Evolutionary conservation across 176 grass and related monocot species (phyloP), one percentile per base, ranked within the genome.

Genomic region (Cenchrus fungigraminus): DNA sequence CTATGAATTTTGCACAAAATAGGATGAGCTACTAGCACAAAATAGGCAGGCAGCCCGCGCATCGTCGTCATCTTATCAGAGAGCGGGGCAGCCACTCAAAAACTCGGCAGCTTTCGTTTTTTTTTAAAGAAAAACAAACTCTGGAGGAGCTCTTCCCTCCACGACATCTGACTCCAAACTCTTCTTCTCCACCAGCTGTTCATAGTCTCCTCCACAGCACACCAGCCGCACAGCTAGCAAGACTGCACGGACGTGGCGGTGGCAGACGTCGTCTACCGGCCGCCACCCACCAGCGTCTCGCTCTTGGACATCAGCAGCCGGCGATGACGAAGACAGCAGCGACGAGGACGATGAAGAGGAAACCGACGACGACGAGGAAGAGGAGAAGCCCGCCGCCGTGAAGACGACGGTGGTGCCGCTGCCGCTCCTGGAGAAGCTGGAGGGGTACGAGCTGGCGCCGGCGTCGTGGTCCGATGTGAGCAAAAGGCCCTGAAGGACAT

Each of bases 381-480:
- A 71, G 0, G 22, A 80, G 3, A 19, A 66, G 61, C 25, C 22
- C n/a, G 70, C 25, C 6, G 28, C 29, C 9, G 77, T 74, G 4
- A 2, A 78, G 52, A 71, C 65, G 67, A 86, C 93, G 20, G 54
- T 76, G 5, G 68, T 95, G 71, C 88, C 91, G 6, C 84, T 94
- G 20, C 97, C 87, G 40, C 63, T 99, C 52, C 90, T 99, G 2
- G 91, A 99, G 44, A 99, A 98, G 82, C 90, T 99, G 29, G 91
- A 99, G 20, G 89, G 91, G 8, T 99, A 85, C 65, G 93, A 99
- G 51, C 64, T 85, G 2, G 84, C 90, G 2, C 97, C 93, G 19
- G 87, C 91, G 1, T 96, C 97, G 11, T 95, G 93, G 97, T 94
- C 89, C 0, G 97, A 99, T 75, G 97, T 99, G 46, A 96, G 97